A percentile compares a stretch with the other conserved stretches of the same genome.
Evolutionary conservation across 2,329 filamentous ascomycete genomes (phyloP).

Genomic region (Orbilia blumenaviensis): DNA sequence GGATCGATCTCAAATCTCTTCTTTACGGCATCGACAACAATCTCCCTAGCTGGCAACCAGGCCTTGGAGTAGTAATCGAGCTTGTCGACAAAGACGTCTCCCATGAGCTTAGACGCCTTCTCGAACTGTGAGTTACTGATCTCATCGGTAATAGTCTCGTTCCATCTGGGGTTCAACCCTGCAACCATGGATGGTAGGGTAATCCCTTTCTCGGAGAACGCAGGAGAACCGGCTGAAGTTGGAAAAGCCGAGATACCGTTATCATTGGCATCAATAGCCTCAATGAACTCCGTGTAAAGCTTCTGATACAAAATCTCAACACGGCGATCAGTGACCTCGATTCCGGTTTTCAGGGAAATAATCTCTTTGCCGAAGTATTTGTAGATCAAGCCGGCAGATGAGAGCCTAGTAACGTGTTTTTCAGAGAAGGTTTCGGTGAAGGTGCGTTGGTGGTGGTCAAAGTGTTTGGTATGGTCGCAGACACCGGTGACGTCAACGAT

Average conservation of each 20-base stretch:
- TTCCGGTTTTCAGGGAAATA: slow-evolving; percentile 73
- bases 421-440: slow-evolving; percentile 86
- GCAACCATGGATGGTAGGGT: slow-evolving; percentile 83
- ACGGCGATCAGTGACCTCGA: slow-evolving; percentile 71
- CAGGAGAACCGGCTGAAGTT: slow-evolving; percentile 73
- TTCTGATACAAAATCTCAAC: slow-evolving; percentile 83
- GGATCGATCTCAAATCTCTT: slow-evolving; percentile 74
- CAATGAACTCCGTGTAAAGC: slow-evolving; percentile 90
- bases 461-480: slow-evolving; percentile 84
- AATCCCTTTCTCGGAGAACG: slow-evolving; percentile 84
- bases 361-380: slow-evolving; percentile 91
- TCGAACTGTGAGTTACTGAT: slow-evolving; percentile 84
- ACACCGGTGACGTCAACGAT: slow-evolving; percentile 98
- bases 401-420: slow-evolving; percentile 83
- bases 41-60: slow-evolving; percentile 86
- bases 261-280: slow-evolving; percentile 96
- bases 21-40: slow-evolving; percentile 79
- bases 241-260: slow-evolving; percentile 91
- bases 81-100: slow-evolving; percentile 84
- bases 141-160: slow-evolving; percentile 71
- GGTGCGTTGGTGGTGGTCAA: slow-evolving; percentile 96
- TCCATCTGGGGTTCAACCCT: slow-evolving; percentile 82
- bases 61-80: slow-evolving; percentile 77
- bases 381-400: slow-evolving; percentile 91
- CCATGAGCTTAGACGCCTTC: slow-evolving; percentile 81